Base-by-base conservation (phyloP, 2,329 filamentous ascomycete species). In the Zymoseptoria crescenta region DNA sequence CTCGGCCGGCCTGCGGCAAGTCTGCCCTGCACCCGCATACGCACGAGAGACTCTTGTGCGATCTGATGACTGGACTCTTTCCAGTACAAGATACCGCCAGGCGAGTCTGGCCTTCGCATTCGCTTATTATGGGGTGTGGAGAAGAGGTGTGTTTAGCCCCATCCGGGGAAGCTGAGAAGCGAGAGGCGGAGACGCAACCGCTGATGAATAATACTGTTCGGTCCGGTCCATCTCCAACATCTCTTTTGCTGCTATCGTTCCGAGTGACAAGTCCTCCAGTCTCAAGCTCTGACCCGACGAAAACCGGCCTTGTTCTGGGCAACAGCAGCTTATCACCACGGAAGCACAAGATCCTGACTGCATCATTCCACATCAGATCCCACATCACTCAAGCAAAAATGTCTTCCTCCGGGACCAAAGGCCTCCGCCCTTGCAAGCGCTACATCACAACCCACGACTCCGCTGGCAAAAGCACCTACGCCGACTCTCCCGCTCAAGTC, bases 361-460 rank as follows among this genome's bases (percentile, higher is more conserved):
- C 27, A 3, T 16, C 52, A 29, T 13, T 16, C 28, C 1, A 49
- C 8, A 28, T 8, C 29, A 29, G 24, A 24, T 24, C n/a, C 35
- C 6, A 45, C 35, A 45, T 13, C 35, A 45, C 5, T 16, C n/a
- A 45, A 4, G n/a, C 19, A 24, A 55, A 10, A 19, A 62, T 62
- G 60, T 52, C 60, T 29, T 19, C 49, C 13, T 58, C 60, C 3
- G 60, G 54, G 16, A 49, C 50, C 35, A 29, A 56, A 24, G 61
- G 58, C 10, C 62, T 67, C 24, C 52, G 50, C 8, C 60, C 62
- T 19, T 63, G 61, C 62, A 65, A 65, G 56, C 55, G 65, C 30
- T 65, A 66, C 62, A 67, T 67, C 55, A 56, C 64, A 9, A 67
- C 62, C 20, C 65, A 65, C 58, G 58, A 66, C 53, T 55, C 19